A percentile compares a stretch with the other conserved stretches of the same genome.
Evolutionary conservation across 345 rosid species (phyloP).

Genomic region (Salix koriyanagi): DNA sequence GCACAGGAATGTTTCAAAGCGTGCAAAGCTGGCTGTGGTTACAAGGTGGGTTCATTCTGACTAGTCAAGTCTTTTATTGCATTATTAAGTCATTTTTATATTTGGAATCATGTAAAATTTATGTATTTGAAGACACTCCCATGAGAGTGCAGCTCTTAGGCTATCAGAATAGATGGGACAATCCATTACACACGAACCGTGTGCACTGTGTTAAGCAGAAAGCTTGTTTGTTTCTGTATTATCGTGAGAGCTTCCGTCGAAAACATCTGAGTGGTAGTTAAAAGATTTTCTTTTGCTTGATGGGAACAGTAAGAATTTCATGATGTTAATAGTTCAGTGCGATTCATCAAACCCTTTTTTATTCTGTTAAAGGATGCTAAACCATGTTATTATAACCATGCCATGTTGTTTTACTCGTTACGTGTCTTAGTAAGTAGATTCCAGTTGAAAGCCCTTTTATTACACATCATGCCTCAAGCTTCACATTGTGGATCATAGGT

Average conservation of each 20-base stretch:
- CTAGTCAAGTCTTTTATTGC: neutral
- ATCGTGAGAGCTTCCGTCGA: neutral
- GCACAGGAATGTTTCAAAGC: constrained; percentile 83
- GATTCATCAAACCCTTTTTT: neutral
- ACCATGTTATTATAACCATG: neutral
- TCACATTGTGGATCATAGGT: neutral
- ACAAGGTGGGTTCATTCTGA: constrained; percentile 49
- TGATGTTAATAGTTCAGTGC: neutral
- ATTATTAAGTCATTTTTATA: neutral
- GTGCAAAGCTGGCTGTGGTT: constrained; percentile 90
- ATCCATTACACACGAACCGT: neutral
- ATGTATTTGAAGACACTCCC: neutral
- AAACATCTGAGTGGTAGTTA: neutral
- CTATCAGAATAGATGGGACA: neutral
- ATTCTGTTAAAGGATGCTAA: neutral
- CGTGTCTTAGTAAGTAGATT: neutral
- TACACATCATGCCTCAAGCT: neutral
- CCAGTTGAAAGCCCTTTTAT: neutral
- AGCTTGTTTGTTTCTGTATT: neutral
- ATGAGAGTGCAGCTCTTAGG: neutral
- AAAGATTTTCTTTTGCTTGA: neutral
- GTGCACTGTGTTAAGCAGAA: neutral
- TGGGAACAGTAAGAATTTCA: neutral
- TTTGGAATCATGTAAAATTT: neutral
- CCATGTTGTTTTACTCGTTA: neutral